Evolutionary conservation across 768 basidiomycete species (phyloP), one percentile per base, ranked within the genome.

Genomic region (Leccinum arenicola): DNA sequence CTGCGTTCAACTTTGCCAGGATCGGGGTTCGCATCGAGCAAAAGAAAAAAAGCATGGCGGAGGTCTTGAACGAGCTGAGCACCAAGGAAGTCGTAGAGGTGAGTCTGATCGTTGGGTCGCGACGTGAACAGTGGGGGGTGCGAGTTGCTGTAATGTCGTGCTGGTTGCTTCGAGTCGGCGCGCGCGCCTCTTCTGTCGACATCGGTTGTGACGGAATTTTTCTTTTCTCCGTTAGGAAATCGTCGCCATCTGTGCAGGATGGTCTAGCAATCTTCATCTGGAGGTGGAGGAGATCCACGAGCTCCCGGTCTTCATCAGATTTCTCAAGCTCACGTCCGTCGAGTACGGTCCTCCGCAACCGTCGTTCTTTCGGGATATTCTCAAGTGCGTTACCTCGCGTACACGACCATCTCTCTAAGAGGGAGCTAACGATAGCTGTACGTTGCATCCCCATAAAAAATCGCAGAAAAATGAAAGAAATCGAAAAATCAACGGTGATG

Each of bases 1-100:
- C 87, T 23, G 82, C 84, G 2, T 70, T 88, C 66, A 88, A 88
- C 66, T 87, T 84, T 60, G 84, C 81, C 11, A 76, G 85, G 54
- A 63, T 84, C 7, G 74, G 79, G 9, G 77, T 85, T 35, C 67
- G 64, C n/a, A 62, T 69, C 27, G 66, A 69, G 9, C 51, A 63
- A 8, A 35, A 50, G 21, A 57, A 8, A 11, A 48, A 27, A 40
- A 57, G 38, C 10, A 54, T 62, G 8, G 0, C 52, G 4, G 66
- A 71, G 3, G 31, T 68, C 8, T 31, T 71, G 68, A 43, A 64
- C 52, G 62, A 58, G 38, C 56, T 72, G 48, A 52, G 66, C 10
- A 70, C 61, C n/a, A 62, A 47, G 38, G 60, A 70, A 40, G 56
- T 62, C 27, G 55, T 73, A 40, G 66, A 73, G 60, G 72, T 73